Evolutionary conservation across 495 filamentous ascomycete genomes (phyloP).

Genomic region (Aspergillus campestris): DNA sequence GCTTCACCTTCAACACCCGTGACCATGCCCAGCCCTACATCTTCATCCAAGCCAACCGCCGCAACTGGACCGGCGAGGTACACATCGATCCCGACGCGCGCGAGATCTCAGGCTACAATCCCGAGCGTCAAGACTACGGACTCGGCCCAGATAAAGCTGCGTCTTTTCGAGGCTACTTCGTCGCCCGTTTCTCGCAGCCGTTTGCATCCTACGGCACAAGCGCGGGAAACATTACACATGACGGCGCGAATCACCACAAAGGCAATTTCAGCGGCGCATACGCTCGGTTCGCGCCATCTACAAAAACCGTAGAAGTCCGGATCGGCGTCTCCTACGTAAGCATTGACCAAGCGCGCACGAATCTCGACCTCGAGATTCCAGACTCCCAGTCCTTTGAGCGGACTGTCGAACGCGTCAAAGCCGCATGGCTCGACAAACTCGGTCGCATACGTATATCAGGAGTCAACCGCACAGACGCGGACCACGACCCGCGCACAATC

Average conservation of each 20-base stretch:
- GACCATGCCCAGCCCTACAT: slow-evolving; percentile 11
- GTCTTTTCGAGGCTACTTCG: slow-evolving; percentile 19
- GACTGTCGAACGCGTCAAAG: slow-evolving; percentile 13
- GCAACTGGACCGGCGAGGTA: slow-evolving; percentile 20
- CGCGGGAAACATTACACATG: slow-evolving; percentile 3
- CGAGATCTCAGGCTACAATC: slow-evolving; percentile 19
- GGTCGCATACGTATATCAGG: slow-evolving; percentile 17
- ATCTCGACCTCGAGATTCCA: slow-evolving; percentile 14
- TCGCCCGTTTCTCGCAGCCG: slow-evolving; percentile 17
- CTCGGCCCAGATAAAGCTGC: slow-evolving; percentile 18
- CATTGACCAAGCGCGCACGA: slow-evolving; percentile 18
- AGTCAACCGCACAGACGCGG: slow-evolving; percentile 12
- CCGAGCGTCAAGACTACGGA: slow-evolving; percentile 22
- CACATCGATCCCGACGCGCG: slow-evolving; percentile 8
- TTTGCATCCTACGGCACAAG: slow-evolving; percentile 12
- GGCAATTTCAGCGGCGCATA: slow-evolving; percentile 8
- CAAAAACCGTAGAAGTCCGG: slow-evolving; percentile 14
- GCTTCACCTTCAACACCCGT: slow-evolving; percentile 9
- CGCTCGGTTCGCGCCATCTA: slow-evolving; percentile 12
- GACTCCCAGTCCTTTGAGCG: slow-evolving; percentile 10
- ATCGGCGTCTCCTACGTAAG: slow-evolving; percentile 21
- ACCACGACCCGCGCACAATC: slow-evolving; percentile 15
- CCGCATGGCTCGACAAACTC: slow-evolving; percentile 19
- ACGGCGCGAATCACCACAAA: neutral
- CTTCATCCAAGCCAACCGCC: slow-evolving; percentile 17